These are phyloP conservation scores for Pyronema omphalodes DNA, from an alignment of 495 filamentous ascomycete genomes.

Conservation along the genomic window DNA sequence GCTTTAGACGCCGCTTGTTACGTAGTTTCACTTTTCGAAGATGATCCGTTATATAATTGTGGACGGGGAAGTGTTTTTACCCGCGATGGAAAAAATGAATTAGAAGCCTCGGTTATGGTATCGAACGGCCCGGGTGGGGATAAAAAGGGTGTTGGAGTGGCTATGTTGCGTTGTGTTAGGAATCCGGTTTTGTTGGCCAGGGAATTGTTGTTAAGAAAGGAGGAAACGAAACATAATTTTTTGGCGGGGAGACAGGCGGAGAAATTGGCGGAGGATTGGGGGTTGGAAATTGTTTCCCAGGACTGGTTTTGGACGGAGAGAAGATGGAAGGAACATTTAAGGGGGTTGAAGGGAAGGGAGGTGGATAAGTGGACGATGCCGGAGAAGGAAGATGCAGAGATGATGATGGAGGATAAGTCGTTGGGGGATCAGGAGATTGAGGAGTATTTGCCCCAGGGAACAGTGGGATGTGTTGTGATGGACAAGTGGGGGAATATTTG, in stretches of 20 bases:
- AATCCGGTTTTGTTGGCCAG: slow-evolving; percentile 63
- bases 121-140: slow-evolving; percentile 36
- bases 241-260: slow-evolving; percentile 51
- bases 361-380: background rate
- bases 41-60: slow-evolving; percentile 70
- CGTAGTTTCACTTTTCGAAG: slow-evolving; percentile 60
- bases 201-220: slow-evolving; percentile 48
- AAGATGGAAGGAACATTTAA: slow-evolving; percentile 67
- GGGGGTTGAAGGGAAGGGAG: slow-evolving; percentile 33
- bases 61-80: slow-evolving; percentile 79
- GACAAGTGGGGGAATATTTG: slow-evolving; percentile 55
- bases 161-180: slow-evolving; percentile 49
- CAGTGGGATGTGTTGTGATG: slow-evolving; percentile 64
- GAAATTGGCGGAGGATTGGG: slow-evolving; percentile 44
- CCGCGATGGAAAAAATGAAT: slow-evolving; percentile 59
- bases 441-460: slow-evolving; percentile 63
- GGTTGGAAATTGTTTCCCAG: slow-evolving; percentile 45
- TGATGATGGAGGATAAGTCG: background rate
- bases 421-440: slow-evolving; percentile 7
- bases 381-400: slow-evolving; percentile 27
- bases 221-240: slow-evolving; percentile 40
- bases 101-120: slow-evolving; percentile 86
- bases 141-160: slow-evolving; percentile 62
- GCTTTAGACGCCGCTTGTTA: slow-evolving; percentile 57
- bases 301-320: slow-evolving; percentile 62